Evolutionary conservation across 1,139 yeast species (phyloP), one percentile per base, ranked within the genome.

Genomic region (Suhomyces choctaworum): DNA sequence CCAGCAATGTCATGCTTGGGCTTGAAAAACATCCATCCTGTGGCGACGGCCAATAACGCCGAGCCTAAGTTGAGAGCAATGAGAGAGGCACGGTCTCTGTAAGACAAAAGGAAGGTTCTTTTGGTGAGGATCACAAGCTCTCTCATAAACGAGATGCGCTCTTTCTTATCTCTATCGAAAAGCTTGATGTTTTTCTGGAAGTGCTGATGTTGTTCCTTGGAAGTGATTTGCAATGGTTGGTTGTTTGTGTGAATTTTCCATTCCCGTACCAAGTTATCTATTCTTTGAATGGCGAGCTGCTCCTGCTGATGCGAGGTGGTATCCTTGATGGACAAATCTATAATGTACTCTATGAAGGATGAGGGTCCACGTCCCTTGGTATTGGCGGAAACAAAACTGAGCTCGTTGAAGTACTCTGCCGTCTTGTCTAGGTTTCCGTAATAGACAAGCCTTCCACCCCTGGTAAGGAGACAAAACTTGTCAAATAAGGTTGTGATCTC

Each of bases 1-100:
- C 95, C 95, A 0, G 83, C 73, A 20, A 80, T 49, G 10, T 80
- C 70, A 3, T 74, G 72, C 14, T 69, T 76, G 1, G 92, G 88
- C 45, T 75, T 74, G 56, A 63, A 83, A 51, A 82, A 88, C 39
- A 86, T 73, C 90, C 94, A 85, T 0, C 96, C 96, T 30, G 77
- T 64, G 16, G 80, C 62, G 1, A 78, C 52, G 0, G 84, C 89
- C 54, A 85, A 64, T 3, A 81, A 43, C 0, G 74, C 43, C 1
- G 83, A 69, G 31, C 84, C 88, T 9, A 75, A 52, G 13, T 78
- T 56, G 12, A 82, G 62, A 0, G 85, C 78, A 4, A 67, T 37
- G 31, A 78, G 61, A 0, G 87, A 80, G 37, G 69, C 56, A 4
- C 69, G 73, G 51, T 87, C 95, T 41, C 94, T 66, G 22, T 63